Evolutionary conservation across 176 grass and related monocot genomes (phyloP).

Genomic region (Saccharum spontaneum): DNA sequence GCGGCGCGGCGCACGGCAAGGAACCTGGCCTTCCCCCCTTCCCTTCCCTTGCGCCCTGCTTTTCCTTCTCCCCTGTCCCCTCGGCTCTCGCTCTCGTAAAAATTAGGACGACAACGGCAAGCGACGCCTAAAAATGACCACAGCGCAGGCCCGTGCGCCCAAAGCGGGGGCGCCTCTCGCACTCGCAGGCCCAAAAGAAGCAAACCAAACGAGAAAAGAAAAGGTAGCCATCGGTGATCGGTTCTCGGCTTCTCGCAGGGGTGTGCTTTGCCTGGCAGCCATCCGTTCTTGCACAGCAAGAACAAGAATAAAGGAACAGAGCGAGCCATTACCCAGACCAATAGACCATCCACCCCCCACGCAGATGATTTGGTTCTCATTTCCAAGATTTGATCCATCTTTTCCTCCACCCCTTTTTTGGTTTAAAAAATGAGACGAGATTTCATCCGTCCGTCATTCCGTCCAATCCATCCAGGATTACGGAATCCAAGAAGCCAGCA

Average conservation of each 20-base stretch:
- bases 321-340: neutral
- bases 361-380: conserved; percentile 28
- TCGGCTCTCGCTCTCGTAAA: neutral
- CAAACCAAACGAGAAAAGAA: neutral
- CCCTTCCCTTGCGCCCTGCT: no score
- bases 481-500: conserved; percentile 41
- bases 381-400: conserved; percentile 32
- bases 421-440: neutral
- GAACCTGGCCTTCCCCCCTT: neutral
- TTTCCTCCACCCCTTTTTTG: neutral
- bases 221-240: neutral
- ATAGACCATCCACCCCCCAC: neutral
- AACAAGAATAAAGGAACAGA: conserved; percentile 30
- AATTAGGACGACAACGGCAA: conserved; percentile 28
- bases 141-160: conserved; percentile 9
- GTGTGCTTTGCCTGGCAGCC: conserved; percentile 7
- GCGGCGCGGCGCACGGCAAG: neutral
- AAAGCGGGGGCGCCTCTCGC: neutral
- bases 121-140: conserved; percentile 25
- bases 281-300: conserved; percentile 28
- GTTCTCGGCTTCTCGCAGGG: neutral
- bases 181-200: neutral
- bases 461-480: neutral
- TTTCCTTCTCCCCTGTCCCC: neutral
- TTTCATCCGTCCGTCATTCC: conserved; percentile 34